Evolutionary conservation across 495 filamentous ascomycete species (phyloP).

Genomic region (Echria macrotheca): DNA sequence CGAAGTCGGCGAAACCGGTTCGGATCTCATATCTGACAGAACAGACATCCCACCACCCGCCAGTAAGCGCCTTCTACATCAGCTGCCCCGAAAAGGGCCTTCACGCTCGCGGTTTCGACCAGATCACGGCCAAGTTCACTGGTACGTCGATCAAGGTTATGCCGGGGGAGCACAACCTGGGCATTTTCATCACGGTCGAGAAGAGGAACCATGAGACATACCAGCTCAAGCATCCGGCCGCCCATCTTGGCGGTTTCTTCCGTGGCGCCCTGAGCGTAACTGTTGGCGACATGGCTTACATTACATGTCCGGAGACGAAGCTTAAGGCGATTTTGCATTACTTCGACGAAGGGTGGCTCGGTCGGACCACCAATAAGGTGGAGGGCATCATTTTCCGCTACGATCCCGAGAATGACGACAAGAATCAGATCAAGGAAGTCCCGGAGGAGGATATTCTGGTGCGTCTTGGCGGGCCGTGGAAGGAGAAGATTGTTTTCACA

Average conservation of each 20-base stretch:
- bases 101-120: constrained; percentile 84
- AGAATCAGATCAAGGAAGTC: constrained; percentile 74
- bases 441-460: constrained; percentile 75
- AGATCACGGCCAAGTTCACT: constrained; percentile 95
- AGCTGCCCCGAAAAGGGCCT: constrained; percentile 90
- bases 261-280: constrained; percentile 77
- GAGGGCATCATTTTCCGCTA: constrained; percentile 89
- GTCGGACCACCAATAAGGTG: constrained; percentile 82
- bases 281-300: constrained; percentile 79
- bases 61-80: constrained; percentile 92
- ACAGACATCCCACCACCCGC: constrained; percentile 97
- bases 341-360: constrained; percentile 90
- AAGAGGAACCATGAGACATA: constrained; percentile 82
- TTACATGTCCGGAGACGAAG: constrained; percentile 80
- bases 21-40: constrained; percentile 91
- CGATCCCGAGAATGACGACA: constrained; percentile 73
- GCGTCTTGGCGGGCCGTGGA: constrained; percentile 80
- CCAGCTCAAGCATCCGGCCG: constrained; percentile 87
- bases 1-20: constrained; percentile 49
- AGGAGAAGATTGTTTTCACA: constrained; percentile 50
- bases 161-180: constrained; percentile 87
- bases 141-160: constrained; percentile 88
- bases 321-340: constrained; percentile 90
- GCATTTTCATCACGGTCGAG: constrained; percentile 87
- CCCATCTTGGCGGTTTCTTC: constrained; percentile 84